These are phyloP conservation scores for Pistacia integerrima DNA, from an alignment of 345 rosid species.

Conservation along the genomic window DNA sequence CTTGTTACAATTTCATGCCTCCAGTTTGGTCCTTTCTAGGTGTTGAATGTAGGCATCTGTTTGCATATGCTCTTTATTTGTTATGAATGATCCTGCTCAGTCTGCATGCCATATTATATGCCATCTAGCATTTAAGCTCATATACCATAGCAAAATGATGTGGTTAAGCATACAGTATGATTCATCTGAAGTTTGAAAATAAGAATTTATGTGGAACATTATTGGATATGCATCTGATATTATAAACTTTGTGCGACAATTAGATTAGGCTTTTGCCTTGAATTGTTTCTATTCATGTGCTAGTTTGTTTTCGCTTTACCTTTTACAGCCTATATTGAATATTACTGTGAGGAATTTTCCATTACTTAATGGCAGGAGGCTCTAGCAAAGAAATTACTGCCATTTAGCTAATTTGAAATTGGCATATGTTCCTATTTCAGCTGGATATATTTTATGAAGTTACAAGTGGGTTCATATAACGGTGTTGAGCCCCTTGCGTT, in stretches of 20 bases:
- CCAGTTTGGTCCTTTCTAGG: not conserved
- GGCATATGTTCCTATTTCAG: not conserved
- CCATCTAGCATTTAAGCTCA: not conserved
- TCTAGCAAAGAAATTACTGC: constrained; percentile 9
- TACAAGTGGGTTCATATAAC: not conserved
- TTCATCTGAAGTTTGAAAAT: not conserved
- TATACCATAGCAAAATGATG: not conserved
- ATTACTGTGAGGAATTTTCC: not conserved
- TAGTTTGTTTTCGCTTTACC: not conserved
- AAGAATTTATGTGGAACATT: not conserved
- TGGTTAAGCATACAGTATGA: not conserved
- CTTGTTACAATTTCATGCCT: not conserved
- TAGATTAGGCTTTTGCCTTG: not conserved
- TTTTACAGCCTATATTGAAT: not conserved
- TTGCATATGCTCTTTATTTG: not conserved
- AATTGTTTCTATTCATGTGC: not conserved
- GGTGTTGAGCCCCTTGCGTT: not conserved
- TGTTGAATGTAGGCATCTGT: not conserved
- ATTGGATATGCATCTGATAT: not conserved
- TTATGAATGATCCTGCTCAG: not conserved
- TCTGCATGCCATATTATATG: not conserved
- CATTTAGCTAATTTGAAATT: not conserved
- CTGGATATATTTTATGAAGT: not conserved
- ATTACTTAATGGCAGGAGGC: not conserved
- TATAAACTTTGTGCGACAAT: not conserved